Evolutionary conservation across 164 flowering plant genomes (phyloP), one percentile per base, ranked within the genome.

Genomic region (Cinnamomum chago): DNA sequence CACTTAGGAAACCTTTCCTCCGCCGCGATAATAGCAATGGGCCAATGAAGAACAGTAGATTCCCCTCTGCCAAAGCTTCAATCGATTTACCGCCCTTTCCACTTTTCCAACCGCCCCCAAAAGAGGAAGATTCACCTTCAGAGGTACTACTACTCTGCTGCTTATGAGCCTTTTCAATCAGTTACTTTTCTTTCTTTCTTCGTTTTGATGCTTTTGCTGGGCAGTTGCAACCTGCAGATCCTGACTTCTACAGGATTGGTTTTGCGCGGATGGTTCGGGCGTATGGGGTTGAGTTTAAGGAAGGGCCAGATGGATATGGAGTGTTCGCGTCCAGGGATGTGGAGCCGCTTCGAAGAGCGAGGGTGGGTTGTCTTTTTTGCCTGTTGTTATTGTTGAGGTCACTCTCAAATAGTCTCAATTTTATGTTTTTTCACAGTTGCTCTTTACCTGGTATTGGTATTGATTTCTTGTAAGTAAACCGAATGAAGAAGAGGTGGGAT

Each of bases 281-380:
- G 35, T 93, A 92, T 80, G 99, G 98, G 35, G 75, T 95, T 73
- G 93, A 95, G 65, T 93, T 95, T 71, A 92, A 83, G 84, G 99
- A 95, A 85, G 95, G 99, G 2, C 98, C 97, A 11, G 86, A 90
- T 82, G 99, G 99, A n/a, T 95, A 87, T 79, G 98, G 99, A 71
- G 96, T 95, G 4, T 90, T 80, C 86, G 98, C 98, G 67, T 88
- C 99, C 68, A 93, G 85, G 82, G 98, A 95, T 72, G 84, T 95
- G 27, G 90, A 90, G 76, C 96, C 98, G 40, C 90, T 82, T 77
- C 90, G 92, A 15, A 90, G 98, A 50, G 88, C 99, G 28, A 86
- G 96, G 87, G 99, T 95, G 70, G 75, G 86, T 76, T 72, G 5
- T 13, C 68, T 64, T 55, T 55, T 55, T 55, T 1, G 3, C 7